Base-by-base conservation (phyloP, 192 early-diverging fungal species). In the Entomortierella parvispora region DNA sequence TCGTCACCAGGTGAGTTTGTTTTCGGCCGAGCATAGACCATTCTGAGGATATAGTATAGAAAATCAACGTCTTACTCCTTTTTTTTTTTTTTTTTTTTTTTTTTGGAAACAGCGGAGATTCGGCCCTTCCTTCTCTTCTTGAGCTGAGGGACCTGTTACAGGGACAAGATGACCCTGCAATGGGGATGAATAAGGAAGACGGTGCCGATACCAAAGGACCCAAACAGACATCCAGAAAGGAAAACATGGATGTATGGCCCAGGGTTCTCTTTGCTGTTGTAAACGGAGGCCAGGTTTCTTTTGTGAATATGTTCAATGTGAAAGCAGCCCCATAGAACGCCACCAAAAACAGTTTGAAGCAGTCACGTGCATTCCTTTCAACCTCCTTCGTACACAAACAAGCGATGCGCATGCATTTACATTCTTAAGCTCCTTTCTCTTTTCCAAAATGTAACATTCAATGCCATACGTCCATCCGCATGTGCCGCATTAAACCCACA, bases 1-100 rank as follows among this genome's bases (percentile, higher is more conserved):
- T 71, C 8, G 85, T 86, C 8, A 42, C 37, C 44, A 75, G 69
- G 84, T 83, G 70, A 47, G 54, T 28, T 43, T 49, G 34, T 23
- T 2, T 10, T 43, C n/a, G n/a, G n/a, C n/a, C n/a, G n/a, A n/a
- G 12, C 37, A 40, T 5, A 40, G 37, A 9, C 37, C 5, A 11
- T 53, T 4, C 11, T 59, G 2, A 5, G n/a, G n/a, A n/a, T n/a
- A n/a, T n/a, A 2, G 8, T 8, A 8, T 0, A 49, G 12, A 25
- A 8, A 49, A 11, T 49, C n/a, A 2, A 22, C n/a, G 18, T 12
- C 6, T 3, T 9, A 17, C 2, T 34, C 0, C 2, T 22, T 63
- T 34, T 40, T 37, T 28, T 26, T 22, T 9, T 2, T 4, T 17
- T 26, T 45, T 8, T 25, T 11, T 28, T 44, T 22, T 45, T 26